Conservation (phyloP, 2,329 filamentous ascomycete genomes). For the Fragosphaeria purpurea region DNA sequence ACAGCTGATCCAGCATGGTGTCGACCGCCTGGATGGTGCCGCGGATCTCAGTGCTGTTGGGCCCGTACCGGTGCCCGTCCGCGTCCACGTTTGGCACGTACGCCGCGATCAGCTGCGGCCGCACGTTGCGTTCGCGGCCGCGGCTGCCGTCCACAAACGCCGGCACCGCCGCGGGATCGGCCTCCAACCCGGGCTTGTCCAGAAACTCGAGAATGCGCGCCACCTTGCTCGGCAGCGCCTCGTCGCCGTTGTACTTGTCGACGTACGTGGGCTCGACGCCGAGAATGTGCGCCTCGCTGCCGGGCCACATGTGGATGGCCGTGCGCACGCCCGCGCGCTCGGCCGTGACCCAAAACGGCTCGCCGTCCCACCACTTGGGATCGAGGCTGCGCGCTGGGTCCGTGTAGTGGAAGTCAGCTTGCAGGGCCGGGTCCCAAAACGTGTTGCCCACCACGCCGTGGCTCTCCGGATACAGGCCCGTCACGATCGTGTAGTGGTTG, state of each 20-base stretch:
- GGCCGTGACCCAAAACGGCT: conserved; percentile 89
- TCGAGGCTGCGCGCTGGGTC: conserved; percentile 66
- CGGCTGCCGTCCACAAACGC: conserved; percentile 18
- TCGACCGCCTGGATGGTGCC: conserved; percentile 72
- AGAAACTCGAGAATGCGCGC: conserved; percentile 70
- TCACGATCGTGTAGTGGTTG: conserved; percentile 89
- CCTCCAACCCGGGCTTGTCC: conserved; percentile 66
- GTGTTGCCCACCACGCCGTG: conserved; percentile 91
- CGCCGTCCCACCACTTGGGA: conserved; percentile 87
- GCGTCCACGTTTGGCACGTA: conserved; percentile 90
- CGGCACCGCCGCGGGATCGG: conserved; percentile 28
- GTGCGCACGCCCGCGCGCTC: conserved; percentile 69
- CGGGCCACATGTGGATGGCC: conserved; percentile 98
- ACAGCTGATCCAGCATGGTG: conserved; percentile 66
- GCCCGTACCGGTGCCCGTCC: conserved; percentile 79
- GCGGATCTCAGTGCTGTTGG: conserved; percentile 87
- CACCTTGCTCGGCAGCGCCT: conserved; percentile 66
- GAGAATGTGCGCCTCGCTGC: conserved; percentile 77
- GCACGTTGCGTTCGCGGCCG: conserved; percentile 32
- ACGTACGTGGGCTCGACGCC: conserved; percentile 67
- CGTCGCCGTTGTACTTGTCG: conserved; percentile 74
- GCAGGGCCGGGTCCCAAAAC: conserved; percentile 75
- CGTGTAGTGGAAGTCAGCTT: conserved; percentile 82
- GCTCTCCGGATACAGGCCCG: conserved; percentile 82
- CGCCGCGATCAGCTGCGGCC: conserved; percentile 85